These are phyloP conservation scores for Termitomyces sp. DNA, from an alignment of 768 basidiomycete species.

Conservation along the genomic window DNA sequence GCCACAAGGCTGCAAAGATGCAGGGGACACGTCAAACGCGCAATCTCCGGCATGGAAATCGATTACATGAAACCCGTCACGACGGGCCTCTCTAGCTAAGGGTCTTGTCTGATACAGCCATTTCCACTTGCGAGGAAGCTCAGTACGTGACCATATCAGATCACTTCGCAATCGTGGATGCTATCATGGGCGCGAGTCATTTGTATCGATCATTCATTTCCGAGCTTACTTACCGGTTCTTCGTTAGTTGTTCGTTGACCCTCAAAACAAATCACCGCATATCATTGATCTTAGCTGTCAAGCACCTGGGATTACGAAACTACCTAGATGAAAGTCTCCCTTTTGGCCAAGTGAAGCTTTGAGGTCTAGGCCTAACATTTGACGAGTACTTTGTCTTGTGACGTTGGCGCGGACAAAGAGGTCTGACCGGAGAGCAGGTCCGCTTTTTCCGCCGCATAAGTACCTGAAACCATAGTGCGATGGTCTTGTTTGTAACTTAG, in stretches of 20 bases:
- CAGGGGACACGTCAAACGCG: conserved; percentile 2
- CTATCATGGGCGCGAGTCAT: not conserved
- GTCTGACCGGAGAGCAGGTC: not conserved
- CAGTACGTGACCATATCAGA: not conserved
- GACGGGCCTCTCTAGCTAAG: not conserved
- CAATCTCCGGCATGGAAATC: not conserved
- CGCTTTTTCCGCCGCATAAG: no score
- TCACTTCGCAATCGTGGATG: not conserved
- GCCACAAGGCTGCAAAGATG: conserved; percentile 7
- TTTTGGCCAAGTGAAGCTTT: not conserved
- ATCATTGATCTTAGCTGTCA: not conserved
- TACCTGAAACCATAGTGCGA: not conserved
- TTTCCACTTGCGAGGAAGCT: not conserved
- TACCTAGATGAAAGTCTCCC: not conserved
- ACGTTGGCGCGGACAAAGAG: not conserved
- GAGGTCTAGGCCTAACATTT: not conserved
- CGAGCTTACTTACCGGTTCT: not conserved
- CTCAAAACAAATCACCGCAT: not conserved
- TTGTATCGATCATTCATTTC: not conserved
- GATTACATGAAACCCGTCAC: not conserved
- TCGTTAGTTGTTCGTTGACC: not conserved
- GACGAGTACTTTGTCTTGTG: not conserved
- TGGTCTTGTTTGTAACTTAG: not conserved
- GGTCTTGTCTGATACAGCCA: not conserved
- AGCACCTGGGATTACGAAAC: not conserved